Evolutionary conservation across 495 filamentous ascomycete species (phyloP).

Genomic region (Tuber umbilicatum): DNA sequence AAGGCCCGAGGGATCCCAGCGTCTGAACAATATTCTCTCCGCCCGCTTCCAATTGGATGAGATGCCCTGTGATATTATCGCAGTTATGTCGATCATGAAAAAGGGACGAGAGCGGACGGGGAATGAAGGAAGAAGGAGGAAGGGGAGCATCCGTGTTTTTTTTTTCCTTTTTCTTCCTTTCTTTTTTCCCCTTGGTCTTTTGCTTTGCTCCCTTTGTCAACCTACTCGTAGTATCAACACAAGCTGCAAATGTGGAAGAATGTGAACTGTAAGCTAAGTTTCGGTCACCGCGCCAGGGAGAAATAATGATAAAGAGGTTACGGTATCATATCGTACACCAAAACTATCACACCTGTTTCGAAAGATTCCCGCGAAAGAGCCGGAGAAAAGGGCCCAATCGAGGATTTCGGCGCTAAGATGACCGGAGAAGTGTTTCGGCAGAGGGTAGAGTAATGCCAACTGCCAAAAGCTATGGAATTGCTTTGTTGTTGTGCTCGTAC

Average conservation of each 20-base stretch:
- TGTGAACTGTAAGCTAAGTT: background rate
- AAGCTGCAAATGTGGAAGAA: background rate
- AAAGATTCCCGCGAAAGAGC: background rate
- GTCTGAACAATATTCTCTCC: background rate
- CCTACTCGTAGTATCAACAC: background rate
- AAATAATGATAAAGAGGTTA: background rate
- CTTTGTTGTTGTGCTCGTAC: background rate
- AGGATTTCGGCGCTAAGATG: background rate
- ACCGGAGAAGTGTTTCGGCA: background rate
- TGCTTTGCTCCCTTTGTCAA: background rate
- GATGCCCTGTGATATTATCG: background rate
- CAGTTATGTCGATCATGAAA: constrained; percentile 3
- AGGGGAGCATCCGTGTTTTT: background rate
- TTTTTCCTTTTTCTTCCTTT: background rate
- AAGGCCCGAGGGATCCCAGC: background rate
- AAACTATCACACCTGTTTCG: background rate
- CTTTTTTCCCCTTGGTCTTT: background rate
- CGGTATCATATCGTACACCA: background rate
- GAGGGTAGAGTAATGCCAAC: background rate
- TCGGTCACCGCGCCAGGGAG: background rate
- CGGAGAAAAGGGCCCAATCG: background rate
- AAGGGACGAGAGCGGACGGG: background rate
- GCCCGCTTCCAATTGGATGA: background rate
- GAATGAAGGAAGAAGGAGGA: background rate
- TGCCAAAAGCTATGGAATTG: background rate